Evolutionary conservation across 768 basidiomycete species (phyloP), one percentile per base, ranked within the genome.

Genomic region (Lactifluus hygrophoroides): DNA sequence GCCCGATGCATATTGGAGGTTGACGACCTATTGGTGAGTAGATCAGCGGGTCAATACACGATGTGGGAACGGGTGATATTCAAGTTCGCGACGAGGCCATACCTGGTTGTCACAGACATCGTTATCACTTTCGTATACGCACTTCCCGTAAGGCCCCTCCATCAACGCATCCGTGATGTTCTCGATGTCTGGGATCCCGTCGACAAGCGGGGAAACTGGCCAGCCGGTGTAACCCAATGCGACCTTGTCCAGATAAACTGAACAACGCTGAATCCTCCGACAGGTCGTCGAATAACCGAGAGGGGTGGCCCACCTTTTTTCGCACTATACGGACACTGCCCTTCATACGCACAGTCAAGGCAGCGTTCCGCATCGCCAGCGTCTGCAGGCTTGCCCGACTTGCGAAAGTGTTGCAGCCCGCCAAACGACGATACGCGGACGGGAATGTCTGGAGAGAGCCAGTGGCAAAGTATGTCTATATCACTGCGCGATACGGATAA

Each of bases 41-140:
- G n/a, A n/a, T n/a, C n/a, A n/a, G n/a, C n/a, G n/a, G n/a, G n/a
- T n/a, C n/a, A n/a, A n/a, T n/a, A n/a, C n/a, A n/a, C n/a, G n/a
- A n/a, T n/a, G n/a, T n/a, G n/a, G n/a, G n/a, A n/a, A n/a, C n/a
- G n/a, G n/a, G n/a, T n/a, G n/a, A n/a, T n/a, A n/a, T n/a, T n/a
- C n/a, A n/a, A 17, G 17, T 42, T 9, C 32, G 10, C 32, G 30
- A 25, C 2, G 38, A 38, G 6, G 44, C 6, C 69, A 37, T 54
- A 77, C 80, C 71, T 94, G 91, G 64, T 94, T 84, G 71, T 94
- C 91, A 65, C 87, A 90, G 47, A 94, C 90, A 67, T 94, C 86
- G 67, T 94, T 94, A 44, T 78, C 74, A 53, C 82, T 79, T 68
- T 92, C 90, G 69, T 94, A 94, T 6, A 91, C 90, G 66, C 92